These are phyloP conservation scores for Trichosporon asahii DNA, from an alignment of 1,284 basidiomycete species.

Conservation along the genomic window DNA sequence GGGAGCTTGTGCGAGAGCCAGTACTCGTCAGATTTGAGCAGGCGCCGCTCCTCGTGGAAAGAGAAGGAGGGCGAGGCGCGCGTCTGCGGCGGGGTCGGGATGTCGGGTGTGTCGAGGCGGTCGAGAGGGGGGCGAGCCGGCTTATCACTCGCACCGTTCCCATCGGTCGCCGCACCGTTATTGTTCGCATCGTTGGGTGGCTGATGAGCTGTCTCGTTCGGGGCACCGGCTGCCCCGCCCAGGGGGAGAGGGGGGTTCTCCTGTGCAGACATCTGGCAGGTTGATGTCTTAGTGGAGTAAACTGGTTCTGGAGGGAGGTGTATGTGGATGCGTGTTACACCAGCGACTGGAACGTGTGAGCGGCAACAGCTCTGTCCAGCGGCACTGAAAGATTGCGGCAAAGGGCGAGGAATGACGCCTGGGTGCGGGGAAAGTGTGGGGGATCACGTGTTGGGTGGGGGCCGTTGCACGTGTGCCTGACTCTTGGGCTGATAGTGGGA, in stretches of 20 bases:
- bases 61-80: slow-evolving; percentile 49
- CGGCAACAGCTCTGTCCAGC: not conserved
- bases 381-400: not conserved
- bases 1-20: slow-evolving; percentile 49
- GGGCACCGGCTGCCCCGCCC: not conserved
- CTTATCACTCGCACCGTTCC: not conserved
- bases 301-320: not conserved
- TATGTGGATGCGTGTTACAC: not conserved
- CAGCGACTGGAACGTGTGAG: no score
- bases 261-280: not conserved
- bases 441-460: not conserved
- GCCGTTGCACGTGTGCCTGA: not conserved
- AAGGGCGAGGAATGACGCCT: not conserved
- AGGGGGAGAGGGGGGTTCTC: not conserved
- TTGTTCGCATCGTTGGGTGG: not conserved
- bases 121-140: not conserved
- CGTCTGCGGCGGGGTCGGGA: slow-evolving; percentile 17
- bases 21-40: slow-evolving; percentile 49
- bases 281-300: no score
- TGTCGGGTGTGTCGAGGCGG: slow-evolving; percentile 4
- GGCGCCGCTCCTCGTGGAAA: slow-evolving; percentile 49
- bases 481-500: no score
- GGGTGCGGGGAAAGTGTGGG: slow-evolving; percentile 1
- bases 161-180: not conserved
- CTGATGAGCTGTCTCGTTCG: no score